Evolutionary conservation across 176 grass and related monocot genomes (phyloP), one percentile per base, ranked within the genome.

Genomic region (Avena sativa): DNA sequence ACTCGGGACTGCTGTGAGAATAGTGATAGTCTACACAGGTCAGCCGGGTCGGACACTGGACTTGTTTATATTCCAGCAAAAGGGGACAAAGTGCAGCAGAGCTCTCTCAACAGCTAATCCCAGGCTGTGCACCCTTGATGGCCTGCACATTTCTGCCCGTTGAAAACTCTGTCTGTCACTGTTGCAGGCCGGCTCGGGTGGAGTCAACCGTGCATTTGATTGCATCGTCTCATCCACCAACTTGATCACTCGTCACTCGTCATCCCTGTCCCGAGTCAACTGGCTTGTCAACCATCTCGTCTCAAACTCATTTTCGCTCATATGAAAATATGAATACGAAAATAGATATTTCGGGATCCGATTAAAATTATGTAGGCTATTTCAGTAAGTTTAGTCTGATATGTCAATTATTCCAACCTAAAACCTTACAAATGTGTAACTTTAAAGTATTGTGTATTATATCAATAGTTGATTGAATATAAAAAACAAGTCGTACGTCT

Each of bases 41-140:
- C 67, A 85, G 9, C 14, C 4, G 52, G 36, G 68, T 76, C 23
- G 23, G 23, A 23, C 23, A 23, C 23, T 89, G 88, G 84, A 80
- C 28, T 28, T 1, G 28, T 28, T 28, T 28, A 21, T 74, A 73
- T 43, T 74, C 8, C 50, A 48, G n/a, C 72, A 75, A 64, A 77
- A 78, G 16, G 16, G 78, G 89, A 55, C 79, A 60, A 83, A 83
- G 80, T 70, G 86, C 0, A 4, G 86, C 0, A 4, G 68, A 52
- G 25, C 44, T 73, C 76, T 70, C 43, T 68, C 47, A 63, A 50
- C 85, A 91, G 84, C 84, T 86, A 9, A 79, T 59, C 28, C 14
- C 51, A 85, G 82, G 85, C 89, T 87, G 74, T 81, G 76, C 59
- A 14, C 57, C 76, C 76, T 81, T 81, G 48, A 68, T 91, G 81